phyloP scores from a whole-genome alignment of 2,329 filamentous ascomycete genomes.

The Fusarium sp. region DNA sequence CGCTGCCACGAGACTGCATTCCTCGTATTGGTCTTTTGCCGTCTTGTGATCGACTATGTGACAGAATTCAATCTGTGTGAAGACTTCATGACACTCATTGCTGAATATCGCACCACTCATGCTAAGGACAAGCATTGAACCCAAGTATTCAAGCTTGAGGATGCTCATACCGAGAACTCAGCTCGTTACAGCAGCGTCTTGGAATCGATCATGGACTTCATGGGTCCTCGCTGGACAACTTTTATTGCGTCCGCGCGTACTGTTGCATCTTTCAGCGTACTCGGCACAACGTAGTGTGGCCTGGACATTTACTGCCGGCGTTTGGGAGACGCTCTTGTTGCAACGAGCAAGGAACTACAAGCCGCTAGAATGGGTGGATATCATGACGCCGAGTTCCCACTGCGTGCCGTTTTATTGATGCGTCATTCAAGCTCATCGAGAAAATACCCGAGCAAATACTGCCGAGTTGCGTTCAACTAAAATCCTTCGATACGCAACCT shows the following conservation, averaged over 20 bases:
- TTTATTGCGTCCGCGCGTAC: background rate
- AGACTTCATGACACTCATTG: accelerated
- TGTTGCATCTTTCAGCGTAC: background rate
- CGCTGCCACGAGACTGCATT: background rate
- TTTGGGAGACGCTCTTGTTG: background rate
- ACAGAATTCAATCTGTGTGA: background rate
- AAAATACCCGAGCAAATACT: background rate
- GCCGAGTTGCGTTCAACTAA: too few species aligned
- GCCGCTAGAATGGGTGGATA: background rate
- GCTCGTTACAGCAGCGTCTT: background rate
- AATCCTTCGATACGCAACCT: background rate
- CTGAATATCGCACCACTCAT: accelerated
- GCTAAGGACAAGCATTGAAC: background rate
- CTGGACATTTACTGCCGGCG: background rate
- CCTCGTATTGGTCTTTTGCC: background rate
- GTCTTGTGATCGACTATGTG: background rate
- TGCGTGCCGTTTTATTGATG: background rate
- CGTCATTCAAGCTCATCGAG: background rate
- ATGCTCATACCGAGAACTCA: background rate
- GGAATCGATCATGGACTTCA: background rate
- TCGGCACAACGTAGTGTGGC: background rate
- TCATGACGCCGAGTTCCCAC: background rate
- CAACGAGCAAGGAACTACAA: background rate
- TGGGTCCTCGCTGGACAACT: background rate
- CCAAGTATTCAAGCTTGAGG: background rate